phyloP scores from a whole-genome alignment of 2,329 filamentous ascomycete species.

The Penicillium sp. region DNA sequence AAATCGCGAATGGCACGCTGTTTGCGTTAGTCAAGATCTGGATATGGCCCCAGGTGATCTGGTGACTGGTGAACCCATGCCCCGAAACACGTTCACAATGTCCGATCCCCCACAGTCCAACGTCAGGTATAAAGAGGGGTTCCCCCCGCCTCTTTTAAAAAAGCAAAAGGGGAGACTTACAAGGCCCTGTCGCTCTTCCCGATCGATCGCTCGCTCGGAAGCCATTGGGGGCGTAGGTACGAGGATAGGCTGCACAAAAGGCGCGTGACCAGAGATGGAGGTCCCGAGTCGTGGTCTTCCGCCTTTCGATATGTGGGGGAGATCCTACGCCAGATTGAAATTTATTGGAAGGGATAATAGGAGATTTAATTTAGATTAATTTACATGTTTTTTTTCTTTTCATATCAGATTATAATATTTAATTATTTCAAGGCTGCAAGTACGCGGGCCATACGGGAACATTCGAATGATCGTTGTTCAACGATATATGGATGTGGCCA shows the following conservation, averaged over 20 bases:
- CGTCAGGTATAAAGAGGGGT: conserved; percentile 3
- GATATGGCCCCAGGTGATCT: conserved; percentile 10
- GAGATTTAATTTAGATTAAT: neutral
- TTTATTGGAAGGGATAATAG: neutral
- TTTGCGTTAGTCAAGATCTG: conserved; percentile 30
- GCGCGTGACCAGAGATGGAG: conserved; percentile 42
- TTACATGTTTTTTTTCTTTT: neutral
- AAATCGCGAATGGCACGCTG: conserved; percentile 92
- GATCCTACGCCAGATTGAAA: neutral
- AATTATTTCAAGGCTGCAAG: neutral
- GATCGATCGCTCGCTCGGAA: conserved; percentile 47
- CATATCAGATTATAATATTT: neutral
- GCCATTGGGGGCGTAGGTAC: conserved; percentile 48
- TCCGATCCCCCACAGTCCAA: conserved; percentile 2
- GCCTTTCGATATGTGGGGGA: conserved; percentile 23
- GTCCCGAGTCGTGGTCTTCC: conserved; percentile 24
- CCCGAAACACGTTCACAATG: conserved; percentile 10
- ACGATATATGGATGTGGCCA: too few relatives aligned
- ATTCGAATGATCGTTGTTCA: neutral
- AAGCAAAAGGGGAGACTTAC: conserved; percentile 35
- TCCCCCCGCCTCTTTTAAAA: neutral
- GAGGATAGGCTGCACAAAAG: conserved; percentile 50
- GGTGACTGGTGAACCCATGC: conserved; percentile 7
- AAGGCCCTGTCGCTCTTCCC: conserved; percentile 50
- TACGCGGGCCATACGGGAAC: conserved; percentile 1